Conservation (phyloP, 441 rosid species). For the Erodium trifolium region DNA sequence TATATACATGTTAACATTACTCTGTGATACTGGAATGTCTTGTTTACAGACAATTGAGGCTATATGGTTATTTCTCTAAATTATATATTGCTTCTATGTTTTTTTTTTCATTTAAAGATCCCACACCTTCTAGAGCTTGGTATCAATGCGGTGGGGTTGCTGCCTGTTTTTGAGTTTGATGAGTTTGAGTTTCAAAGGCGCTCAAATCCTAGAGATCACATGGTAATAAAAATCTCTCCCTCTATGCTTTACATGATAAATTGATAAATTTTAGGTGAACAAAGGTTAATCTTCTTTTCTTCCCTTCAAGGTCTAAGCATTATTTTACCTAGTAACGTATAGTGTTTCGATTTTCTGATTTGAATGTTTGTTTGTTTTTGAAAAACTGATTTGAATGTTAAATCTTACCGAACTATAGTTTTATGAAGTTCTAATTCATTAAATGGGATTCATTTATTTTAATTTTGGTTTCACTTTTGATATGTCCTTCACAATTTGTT, state of each 20-base stretch:
- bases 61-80: conserved; percentile 12
- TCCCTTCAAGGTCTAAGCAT: too few relatives aligned
- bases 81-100: not conserved
- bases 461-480: not conserved
- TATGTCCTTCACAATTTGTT: not conserved
- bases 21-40: not conserved
- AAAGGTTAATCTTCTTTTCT: too few relatives aligned
- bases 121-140: conserved; percentile 90
- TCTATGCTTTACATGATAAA: not conserved
- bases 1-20: not conserved
- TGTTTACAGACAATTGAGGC: not conserved
- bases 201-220: conserved; percentile 83
- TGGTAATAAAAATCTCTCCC: conserved; percentile 43
- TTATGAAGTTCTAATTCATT: not conserved
- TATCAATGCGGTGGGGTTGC: conserved; percentile 83
- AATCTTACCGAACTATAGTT: not conserved
- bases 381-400: too few relatives aligned
- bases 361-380: not conserved
- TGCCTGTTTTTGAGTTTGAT: conserved; percentile 88
- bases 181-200: conserved; percentile 92
- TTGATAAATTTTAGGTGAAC: not conserved
- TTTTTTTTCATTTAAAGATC: conserved; percentile 37
- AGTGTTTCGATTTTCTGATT: not conserved
- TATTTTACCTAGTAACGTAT: not conserved
- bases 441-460: not conserved